Conservation (phyloP, 1,284 basidiomycete genomes). For the Ceratobasidium sp. region DNA sequence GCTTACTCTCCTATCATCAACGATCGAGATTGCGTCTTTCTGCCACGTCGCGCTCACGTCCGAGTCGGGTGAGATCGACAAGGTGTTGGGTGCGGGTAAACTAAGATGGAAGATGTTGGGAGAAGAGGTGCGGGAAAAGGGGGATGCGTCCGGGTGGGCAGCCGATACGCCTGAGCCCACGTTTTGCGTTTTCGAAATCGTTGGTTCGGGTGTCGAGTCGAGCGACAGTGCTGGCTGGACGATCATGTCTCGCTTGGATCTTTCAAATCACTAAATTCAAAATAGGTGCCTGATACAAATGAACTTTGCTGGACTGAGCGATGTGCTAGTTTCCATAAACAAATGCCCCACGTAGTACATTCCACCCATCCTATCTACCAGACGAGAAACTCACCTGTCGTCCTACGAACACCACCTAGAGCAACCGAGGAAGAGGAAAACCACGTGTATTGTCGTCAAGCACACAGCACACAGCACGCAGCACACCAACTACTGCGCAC, state of each 20-base stretch:
- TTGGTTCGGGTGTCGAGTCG: background rate
- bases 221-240: constrained; percentile 1
- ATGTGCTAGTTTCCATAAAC: background rate
- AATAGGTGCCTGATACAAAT: constrained; percentile 22
- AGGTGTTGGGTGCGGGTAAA: constrained; percentile 8
- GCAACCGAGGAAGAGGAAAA: background rate
- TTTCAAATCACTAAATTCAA: constrained; percentile 22
- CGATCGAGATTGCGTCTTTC: constrained; percentile 21
- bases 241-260: constrained; percentile 35
- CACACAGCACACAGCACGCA: constrained; percentile 10
- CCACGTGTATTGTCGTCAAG: constrained; percentile 38
- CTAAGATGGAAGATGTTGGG: constrained; percentile 22
- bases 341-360: background rate
- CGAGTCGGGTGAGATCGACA: background rate
- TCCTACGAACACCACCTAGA: background rate
- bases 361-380: background rate
- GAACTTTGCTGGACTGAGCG: background rate
- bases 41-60: constrained; percentile 24
- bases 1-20: constrained; percentile 15
- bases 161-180: constrained; percentile 17
- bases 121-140: background rate
- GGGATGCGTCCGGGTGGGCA: constrained; percentile 33
- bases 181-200: constrained; percentile 29
- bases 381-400: background rate
- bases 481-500: background rate